These are phyloP conservation scores for Penicillium salamii DNA, from an alignment of 495 filamentous ascomycete species.

Conservation along the genomic window DNA sequence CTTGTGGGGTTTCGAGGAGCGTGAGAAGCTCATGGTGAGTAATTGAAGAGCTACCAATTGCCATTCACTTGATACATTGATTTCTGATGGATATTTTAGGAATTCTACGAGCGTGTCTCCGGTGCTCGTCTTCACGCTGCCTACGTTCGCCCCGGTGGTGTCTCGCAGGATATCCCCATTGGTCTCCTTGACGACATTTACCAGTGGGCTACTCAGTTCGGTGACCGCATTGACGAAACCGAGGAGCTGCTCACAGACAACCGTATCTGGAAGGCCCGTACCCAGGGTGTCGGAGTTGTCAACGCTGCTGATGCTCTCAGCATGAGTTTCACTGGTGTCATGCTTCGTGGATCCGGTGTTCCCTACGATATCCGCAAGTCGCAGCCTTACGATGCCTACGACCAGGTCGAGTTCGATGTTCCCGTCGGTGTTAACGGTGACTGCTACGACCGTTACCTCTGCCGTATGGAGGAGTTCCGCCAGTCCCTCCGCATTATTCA, in stretches of 20 bases:
- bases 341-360: slow-evolving; percentile 96
- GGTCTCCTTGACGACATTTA: slow-evolving; percentile 99
- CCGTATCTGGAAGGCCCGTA: slow-evolving; percentile 95
- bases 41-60: not conserved
- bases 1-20: slow-evolving; percentile 99
- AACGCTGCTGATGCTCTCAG: slow-evolving; percentile 89
- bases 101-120: slow-evolving; percentile 99
- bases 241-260: slow-evolving; percentile 99
- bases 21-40: slow-evolving; percentile 97
- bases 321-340: slow-evolving; percentile 93
- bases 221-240: slow-evolving; percentile 98
- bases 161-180: slow-evolving; percentile 89
- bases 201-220: slow-evolving; percentile 99
- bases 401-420: slow-evolving; percentile 95
- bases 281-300: slow-evolving; percentile 88
- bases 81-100: slow-evolving; percentile 48
- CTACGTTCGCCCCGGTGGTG: slow-evolving; percentile 96
- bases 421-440: slow-evolving; percentile 95
- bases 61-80: not conserved
- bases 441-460: slow-evolving; percentile 98
- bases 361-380: slow-evolving; percentile 97
- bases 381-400: slow-evolving; percentile 95
- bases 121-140: slow-evolving; percentile 97
- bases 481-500: slow-evolving; percentile 97
- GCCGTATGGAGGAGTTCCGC: slow-evolving; percentile 99